These are phyloP conservation scores for Ciborinia camelliae DNA, from an alignment of 2,329 filamentous ascomycete genomes.

Conservation along the genomic window DNA sequence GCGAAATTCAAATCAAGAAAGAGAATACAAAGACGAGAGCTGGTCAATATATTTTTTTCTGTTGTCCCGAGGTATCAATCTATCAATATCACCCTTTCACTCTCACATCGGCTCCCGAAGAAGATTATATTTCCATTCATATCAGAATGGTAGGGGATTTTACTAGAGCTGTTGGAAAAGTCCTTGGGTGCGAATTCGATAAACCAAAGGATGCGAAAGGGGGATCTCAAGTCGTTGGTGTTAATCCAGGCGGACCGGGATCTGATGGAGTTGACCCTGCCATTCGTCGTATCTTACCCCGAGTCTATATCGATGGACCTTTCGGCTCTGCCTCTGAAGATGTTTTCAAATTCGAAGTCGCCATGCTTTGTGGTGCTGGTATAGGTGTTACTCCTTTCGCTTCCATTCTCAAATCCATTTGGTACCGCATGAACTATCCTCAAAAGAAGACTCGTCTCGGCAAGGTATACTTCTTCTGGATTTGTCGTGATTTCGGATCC, in stretches of 20 bases:
- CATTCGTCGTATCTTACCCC: slow-evolving; percentile 69
- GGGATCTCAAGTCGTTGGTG: slow-evolving; percentile 65
- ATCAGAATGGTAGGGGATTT: slow-evolving; percentile 82
- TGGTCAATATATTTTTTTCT: slow-evolving; percentile 86
- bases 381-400: slow-evolving; percentile 87
- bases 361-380: slow-evolving; percentile 75
- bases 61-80: slow-evolving; percentile 78
- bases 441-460: slow-evolving; percentile 73
- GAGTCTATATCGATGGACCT: slow-evolving; percentile 79
- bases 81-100: slow-evolving; percentile 92
- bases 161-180: slow-evolving; percentile 64
- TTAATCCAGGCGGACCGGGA: slow-evolving; percentile 52
- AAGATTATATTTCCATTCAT: slow-evolving; percentile 87
- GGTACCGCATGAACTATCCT: slow-evolving; percentile 89
- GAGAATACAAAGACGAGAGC: slow-evolving; percentile 77
- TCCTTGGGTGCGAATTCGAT: slow-evolving; percentile 73
- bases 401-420: slow-evolving; percentile 85
- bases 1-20: slow-evolving; percentile 91
- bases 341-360: slow-evolving; percentile 83
- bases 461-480: slow-evolving; percentile 93
- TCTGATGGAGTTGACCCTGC: slow-evolving; percentile 61
- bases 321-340: slow-evolving; percentile 85
- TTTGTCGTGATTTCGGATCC: slow-evolving; percentile 81
- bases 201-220: slow-evolving; percentile 47
- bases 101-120: slow-evolving; percentile 80